Evolutionary conservation across 495 filamentous ascomycete species (phyloP).

Genomic region (Bacidia rubella): DNA sequence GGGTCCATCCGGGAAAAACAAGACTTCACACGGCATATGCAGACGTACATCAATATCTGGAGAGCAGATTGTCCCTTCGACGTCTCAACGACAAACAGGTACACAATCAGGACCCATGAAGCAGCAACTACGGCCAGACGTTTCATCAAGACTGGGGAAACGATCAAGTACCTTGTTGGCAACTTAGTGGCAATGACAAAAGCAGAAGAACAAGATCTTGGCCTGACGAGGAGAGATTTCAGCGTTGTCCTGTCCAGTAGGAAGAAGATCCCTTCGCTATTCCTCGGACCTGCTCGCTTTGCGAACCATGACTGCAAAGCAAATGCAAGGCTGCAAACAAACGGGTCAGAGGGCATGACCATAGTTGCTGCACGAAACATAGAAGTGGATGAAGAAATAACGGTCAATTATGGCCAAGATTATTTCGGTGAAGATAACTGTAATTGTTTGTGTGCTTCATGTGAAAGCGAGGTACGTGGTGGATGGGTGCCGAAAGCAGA

Average conservation of each 20-base stretch:
- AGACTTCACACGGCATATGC: slow-evolving; percentile 74
- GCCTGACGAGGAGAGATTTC: slow-evolving; percentile 73
- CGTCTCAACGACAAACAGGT: slow-evolving; percentile 86
- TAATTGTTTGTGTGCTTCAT: slow-evolving; percentile 85
- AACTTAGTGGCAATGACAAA: slow-evolving; percentile 81
- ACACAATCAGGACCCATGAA: slow-evolving; percentile 80
- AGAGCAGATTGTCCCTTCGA: slow-evolving; percentile 87
- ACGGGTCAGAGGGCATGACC: slow-evolving; percentile 73
- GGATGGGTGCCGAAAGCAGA: slow-evolving; percentile 51
- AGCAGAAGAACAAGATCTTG: slow-evolving; percentile 73
- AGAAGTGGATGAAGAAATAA: slow-evolving; percentile 81
- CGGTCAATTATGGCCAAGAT: slow-evolving; percentile 84
- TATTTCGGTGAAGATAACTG: slow-evolving; percentile 94
- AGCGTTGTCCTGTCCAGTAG: slow-evolving; percentile 89
- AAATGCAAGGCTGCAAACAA: slow-evolving; percentile 74
- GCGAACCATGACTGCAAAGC: slow-evolving; percentile 95
- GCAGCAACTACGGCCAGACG: slow-evolving; percentile 75
- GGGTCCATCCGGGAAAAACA: slow-evolving; percentile 68
- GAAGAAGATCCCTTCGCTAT: slow-evolving; percentile 74
- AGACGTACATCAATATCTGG: slow-evolving; percentile 87
- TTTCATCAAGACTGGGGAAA: slow-evolving; percentile 63
- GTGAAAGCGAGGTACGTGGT: slow-evolving; percentile 61
- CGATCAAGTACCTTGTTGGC: slow-evolving; percentile 79
- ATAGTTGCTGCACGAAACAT: slow-evolving; percentile 72
- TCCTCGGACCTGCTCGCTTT: slow-evolving; percentile 89